These are phyloP conservation scores for Turritis glabra DNA, from an alignment of 345 rosid species.

Conservation along the genomic window DNA sequence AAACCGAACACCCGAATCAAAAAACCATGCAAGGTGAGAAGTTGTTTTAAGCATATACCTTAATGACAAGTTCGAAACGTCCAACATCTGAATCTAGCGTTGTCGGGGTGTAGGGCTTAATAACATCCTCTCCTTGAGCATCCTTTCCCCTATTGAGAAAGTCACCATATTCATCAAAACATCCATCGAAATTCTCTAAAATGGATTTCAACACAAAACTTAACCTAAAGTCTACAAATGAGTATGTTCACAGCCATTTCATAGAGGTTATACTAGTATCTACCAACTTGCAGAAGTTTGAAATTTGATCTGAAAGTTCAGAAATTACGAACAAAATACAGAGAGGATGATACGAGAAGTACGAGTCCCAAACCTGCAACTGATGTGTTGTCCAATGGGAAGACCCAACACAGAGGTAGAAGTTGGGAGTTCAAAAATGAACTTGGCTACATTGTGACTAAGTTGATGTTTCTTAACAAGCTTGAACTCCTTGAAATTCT, in stretches of 20 bases:
- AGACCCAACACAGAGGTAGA: conserved; percentile 86
- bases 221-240: background rate
- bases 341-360: background rate
- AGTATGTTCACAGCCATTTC: background rate
- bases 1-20: background rate
- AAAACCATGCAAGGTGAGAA: conserved; percentile 2
- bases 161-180: background rate
- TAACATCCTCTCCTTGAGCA: conserved; percentile 81
- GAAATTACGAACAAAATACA: background rate
- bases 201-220: background rate
- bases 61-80: conserved; percentile 77
- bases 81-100: conserved; percentile 95
- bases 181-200: background rate
- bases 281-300: conserved; percentile 2
- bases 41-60: conserved; percentile 46
- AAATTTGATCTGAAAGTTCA: background rate
- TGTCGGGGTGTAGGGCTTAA: conserved; percentile 92
- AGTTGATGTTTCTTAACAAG: conserved; percentile 79
- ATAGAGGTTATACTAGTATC: background rate
- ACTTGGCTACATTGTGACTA: conserved; percentile 96
- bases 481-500: conserved; percentile 86
- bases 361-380: conserved; percentile 71
- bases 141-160: conserved; percentile 70
- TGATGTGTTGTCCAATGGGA: conserved; percentile 96
- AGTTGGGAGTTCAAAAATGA: conserved; percentile 74